Percentiles rank a stretch among this genome's conserved stretches.
Conservation (phyloP, 2,329 filamentous ascomycete species). For the Cladosporium cucumerinum region DNA sequence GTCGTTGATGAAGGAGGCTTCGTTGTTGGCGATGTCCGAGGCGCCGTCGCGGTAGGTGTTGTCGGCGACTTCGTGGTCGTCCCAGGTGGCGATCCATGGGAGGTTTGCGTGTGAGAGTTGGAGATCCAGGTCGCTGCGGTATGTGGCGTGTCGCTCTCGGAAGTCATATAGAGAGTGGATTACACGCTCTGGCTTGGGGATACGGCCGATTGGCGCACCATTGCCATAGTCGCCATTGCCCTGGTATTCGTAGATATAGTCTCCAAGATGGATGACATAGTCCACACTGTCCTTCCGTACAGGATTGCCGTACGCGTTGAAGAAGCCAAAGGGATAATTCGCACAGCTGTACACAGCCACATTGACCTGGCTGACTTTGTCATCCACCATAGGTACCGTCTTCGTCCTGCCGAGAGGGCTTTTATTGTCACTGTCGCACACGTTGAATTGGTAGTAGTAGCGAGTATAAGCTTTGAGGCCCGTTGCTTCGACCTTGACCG, state of each 20-base stretch:
- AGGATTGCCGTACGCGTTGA: slow-evolving; percentile 30
- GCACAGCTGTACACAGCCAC: slow-evolving; percentile 29
- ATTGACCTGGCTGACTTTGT: slow-evolving; percentile 22
- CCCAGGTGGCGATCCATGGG: slow-evolving; percentile 44
- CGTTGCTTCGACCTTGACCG: slow-evolving; percentile 29
- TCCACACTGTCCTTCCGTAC: slow-evolving; percentile 38
- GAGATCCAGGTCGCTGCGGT: slow-evolving; percentile 42
- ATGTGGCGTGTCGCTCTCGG: slow-evolving; percentile 39
- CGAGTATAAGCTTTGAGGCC: slow-evolving; percentile 25
- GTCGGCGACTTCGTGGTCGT: slow-evolving; percentile 37
- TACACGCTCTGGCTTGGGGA: slow-evolving; percentile 35
- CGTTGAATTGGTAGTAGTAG: slow-evolving; percentile 31
- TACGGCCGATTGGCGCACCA: slow-evolving; percentile 20
- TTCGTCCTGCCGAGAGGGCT: slow-evolving; percentile 29
- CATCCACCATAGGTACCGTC: slow-evolving; percentile 24
- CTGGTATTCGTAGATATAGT: slow-evolving; percentile 43
- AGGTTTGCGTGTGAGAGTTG: slow-evolving; percentile 39
- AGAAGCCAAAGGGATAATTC: slow-evolving; percentile 29
- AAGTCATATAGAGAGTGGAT: slow-evolving; percentile 45
- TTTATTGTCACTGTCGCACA: slow-evolving; percentile 24
- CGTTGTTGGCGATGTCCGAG: slow-evolving; percentile 42
- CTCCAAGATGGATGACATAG: slow-evolving; percentile 35
- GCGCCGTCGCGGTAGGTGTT: slow-evolving; percentile 42
- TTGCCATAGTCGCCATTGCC: slow-evolving; percentile 32
- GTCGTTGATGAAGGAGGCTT: slow-evolving; percentile 40